These are phyloP conservation scores for Acer campestre DNA, from an alignment of 345 rosid genomes.

Conservation along the genomic window DNA sequence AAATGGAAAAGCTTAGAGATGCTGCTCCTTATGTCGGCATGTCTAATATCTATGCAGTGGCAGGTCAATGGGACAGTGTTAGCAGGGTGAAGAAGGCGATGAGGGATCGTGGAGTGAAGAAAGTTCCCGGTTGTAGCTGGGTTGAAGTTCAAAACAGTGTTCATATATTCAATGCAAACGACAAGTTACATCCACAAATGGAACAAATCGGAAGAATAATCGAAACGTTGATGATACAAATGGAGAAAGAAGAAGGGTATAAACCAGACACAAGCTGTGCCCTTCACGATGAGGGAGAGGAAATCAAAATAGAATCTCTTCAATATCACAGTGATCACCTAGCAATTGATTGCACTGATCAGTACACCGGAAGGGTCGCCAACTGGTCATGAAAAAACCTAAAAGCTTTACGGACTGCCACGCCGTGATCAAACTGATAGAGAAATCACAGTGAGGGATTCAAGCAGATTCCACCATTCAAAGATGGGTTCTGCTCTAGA, in stretches of 20 bases:
- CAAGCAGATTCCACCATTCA: constrained; percentile 89
- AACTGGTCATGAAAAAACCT: constrained; percentile 80
- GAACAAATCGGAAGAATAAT: constrained; percentile 57
- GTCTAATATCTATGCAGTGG: constrained; percentile 79
- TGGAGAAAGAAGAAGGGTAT: constrained; percentile 68
- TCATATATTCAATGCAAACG: constrained; percentile 70
- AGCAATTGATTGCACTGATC: constrained; percentile 85
- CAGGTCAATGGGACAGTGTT: constrained; percentile 75
- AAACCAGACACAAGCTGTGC: constrained; percentile 72
- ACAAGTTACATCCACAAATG: constrained; percentile 55
- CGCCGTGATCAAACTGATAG: constrained; percentile 84
- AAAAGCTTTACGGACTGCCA: constrained; percentile 83
- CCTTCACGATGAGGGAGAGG: constrained; percentile 65
- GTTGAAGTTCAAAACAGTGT: constrained; percentile 66
- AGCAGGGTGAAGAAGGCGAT: constrained; percentile 70
- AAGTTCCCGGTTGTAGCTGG: constrained; percentile 83
- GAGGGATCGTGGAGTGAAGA: constrained; percentile 76
- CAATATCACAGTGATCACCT: constrained; percentile 78
- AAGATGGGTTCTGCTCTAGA: constrained; percentile 61
- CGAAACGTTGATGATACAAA: constrained; percentile 47
- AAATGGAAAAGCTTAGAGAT: constrained; percentile 74
- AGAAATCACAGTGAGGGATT: constrained; percentile 83
- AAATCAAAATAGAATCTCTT: constrained; percentile 65
- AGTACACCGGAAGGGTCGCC: constrained; percentile 76
- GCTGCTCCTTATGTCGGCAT: constrained; percentile 80